Evolutionary conservation across 371 early-diverging fungal species (phyloP).

Genomic region (Quaeritorhiza haematococci): DNA sequence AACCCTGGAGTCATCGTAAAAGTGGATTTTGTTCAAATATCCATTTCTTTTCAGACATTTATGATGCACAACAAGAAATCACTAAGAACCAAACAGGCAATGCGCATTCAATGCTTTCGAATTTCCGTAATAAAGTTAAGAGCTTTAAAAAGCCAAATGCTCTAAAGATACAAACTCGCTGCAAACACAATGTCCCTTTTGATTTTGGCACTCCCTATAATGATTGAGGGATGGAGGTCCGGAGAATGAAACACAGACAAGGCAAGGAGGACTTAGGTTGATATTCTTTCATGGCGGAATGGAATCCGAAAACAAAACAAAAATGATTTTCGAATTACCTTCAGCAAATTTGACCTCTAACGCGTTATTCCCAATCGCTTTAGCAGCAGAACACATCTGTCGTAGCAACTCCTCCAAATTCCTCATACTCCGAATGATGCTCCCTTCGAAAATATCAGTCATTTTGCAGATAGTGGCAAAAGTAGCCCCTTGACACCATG

Average conservation of each 20-base stretch:
- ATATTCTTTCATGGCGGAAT: not conserved
- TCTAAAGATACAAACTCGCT: conserved; percentile 87
- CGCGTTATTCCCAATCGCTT: conserved; percentile 95
- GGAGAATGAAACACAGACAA: too few relatives aligned
- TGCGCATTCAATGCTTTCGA: too few relatives aligned
- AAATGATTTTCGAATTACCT: conserved; percentile 33
- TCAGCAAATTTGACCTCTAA: conserved; percentile 95
- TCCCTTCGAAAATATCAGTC: conserved; percentile 97
- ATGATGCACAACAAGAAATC: too few relatives aligned
- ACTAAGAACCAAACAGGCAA: too few relatives aligned
- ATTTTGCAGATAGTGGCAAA: conserved; percentile 94
- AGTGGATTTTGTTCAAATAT: too few relatives aligned
- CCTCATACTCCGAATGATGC: conserved; percentile 91
- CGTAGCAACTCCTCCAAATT: conserved; percentile 95
- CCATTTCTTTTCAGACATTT: too few relatives aligned
- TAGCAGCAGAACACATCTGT: conserved; percentile 93
- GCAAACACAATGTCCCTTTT: conserved; percentile 99
- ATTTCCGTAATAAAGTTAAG: not conserved
- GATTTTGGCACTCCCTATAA: conserved; percentile 75
- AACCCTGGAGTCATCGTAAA: too few relatives aligned
- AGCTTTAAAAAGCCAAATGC: not conserved
- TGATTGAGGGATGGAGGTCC: too few relatives aligned
- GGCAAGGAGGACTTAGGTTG: not conserved
- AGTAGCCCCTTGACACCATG: conserved; percentile 93
- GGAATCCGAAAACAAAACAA: not conserved